Base-by-base conservation (phyloP, 2,329 filamentous ascomycete genomes). In the Epichloe typhina region DNA sequence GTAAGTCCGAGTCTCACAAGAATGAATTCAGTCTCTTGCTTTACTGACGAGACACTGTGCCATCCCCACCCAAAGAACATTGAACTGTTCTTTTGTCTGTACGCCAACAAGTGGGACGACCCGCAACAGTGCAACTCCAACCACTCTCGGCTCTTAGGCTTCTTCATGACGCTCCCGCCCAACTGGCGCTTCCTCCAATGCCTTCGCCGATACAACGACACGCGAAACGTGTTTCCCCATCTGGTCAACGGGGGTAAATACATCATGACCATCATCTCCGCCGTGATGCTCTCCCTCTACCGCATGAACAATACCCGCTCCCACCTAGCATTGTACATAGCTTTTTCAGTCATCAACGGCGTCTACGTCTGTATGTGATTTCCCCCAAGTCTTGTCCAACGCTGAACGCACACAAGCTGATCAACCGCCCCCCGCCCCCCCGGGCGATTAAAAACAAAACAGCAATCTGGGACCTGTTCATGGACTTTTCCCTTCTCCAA, bases 401-500 rank as follows among this genome's bases (percentile, higher is more conserved):
- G 3, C 31, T 11, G 26, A 26, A 23, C 9, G 13, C 15, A 38
- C 12, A 3, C 35, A 31, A 4, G 15, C 33, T 36, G 26, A 44
- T 31, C 9, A 21, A 41, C 13, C 17, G 8, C 15, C 39, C 11
- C 23, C 23, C 19, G 3, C 19, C 21, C 4, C 21, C 17, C 21
- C 36, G 12, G 13, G 4, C 15, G 6, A 6, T 15, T 5, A n/a
- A 13, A 5, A 8, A 23, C 0, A 8, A 4, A 39, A 21, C 50
- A 83, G 80, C 83, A 9, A 77, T 95, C 41, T 98, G 93, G 93
- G 93, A 98, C 63, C 70, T 98, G 2, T 82, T 88, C 56, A 96
- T 97, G 86, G 93, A 98, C 66, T 97, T 93, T 76, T 93, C 86
- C 52, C 74, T 96, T n/a, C 76, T 91, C 3, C 89, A 96, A 59